These are phyloP conservation scores for Arabidopsis suecica DNA, from an alignment of 345 rosid genomes.

Conservation along the genomic window DNA sequence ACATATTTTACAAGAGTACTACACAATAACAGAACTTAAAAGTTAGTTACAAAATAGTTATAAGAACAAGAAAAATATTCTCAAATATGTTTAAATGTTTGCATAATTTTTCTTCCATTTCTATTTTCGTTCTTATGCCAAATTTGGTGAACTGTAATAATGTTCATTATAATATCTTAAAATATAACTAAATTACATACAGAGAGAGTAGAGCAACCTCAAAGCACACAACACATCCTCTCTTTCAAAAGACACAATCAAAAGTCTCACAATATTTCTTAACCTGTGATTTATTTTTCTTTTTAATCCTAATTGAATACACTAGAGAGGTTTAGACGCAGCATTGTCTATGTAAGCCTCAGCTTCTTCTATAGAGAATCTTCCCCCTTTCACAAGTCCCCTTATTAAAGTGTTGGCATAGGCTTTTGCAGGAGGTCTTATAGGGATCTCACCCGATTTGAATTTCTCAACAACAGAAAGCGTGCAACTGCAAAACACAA, in stretches of 20 bases:
- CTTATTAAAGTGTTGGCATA: constrained; percentile 59
- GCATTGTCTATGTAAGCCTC: constrained; percentile 66
- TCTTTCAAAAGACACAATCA: constrained; percentile 4
- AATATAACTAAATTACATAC: neutral
- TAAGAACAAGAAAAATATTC: neutral
- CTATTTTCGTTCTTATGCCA: neutral
- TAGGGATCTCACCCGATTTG: constrained; percentile 56
- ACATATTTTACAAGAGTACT: neutral
- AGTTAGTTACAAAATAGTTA: neutral
- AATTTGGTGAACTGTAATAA: neutral
- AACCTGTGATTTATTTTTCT: neutral
- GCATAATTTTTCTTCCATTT: neutral
- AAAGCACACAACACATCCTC: constrained; percentile 14
- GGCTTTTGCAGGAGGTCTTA: constrained; percentile 54
- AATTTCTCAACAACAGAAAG: constrained; percentile 48
- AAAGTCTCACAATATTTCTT: constrained; percentile 1
- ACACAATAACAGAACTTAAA: neutral
- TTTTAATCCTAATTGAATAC: constrained; percentile 5
- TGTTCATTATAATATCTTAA: neutral
- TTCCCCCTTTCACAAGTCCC: constrained; percentile 81
- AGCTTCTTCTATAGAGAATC: constrained; percentile 68
- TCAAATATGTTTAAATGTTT: neutral
- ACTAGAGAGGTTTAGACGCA: constrained; percentile 55
- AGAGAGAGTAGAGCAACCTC: constrained; percentile 5
- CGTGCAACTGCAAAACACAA: constrained; percentile 58